Evolutionary conservation across 805 yeast species (phyloP).

Genomic region (Yarrowia deformans): DNA sequence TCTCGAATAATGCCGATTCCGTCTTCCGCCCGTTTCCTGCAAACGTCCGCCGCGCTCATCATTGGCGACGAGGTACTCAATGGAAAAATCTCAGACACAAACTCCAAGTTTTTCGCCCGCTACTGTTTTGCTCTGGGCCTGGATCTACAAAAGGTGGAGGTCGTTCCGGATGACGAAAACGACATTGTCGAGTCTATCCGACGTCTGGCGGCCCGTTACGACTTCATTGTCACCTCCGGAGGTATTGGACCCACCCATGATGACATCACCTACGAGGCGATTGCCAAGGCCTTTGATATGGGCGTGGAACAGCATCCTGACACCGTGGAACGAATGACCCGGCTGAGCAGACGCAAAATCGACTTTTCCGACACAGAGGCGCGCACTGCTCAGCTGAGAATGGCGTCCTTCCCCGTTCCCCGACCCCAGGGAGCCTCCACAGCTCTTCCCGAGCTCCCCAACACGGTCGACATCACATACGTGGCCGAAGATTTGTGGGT

Average conservation of each 20-base stretch:
- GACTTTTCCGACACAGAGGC: slow-evolving; percentile 54
- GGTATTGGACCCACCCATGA: slow-evolving; percentile 91
- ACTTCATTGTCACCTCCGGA: slow-evolving; percentile 74
- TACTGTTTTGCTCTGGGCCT: slow-evolving; percentile 73
- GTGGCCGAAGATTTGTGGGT: slow-evolving; percentile 74
- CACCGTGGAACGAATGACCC: slow-evolving; percentile 67
- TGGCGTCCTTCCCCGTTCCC: slow-evolving; percentile 75
- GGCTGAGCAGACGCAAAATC: slow-evolving; percentile 51
- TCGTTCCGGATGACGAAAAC: slow-evolving; percentile 76
- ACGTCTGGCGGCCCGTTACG: slow-evolving; percentile 60
- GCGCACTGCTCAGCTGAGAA: slow-evolving; percentile 67
- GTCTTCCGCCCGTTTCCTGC: slow-evolving; percentile 33
- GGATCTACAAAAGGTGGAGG: slow-evolving; percentile 68
- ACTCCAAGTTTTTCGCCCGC: slow-evolving; percentile 74
- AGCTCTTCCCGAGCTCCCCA: slow-evolving; percentile 16
- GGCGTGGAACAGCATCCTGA: slow-evolving; percentile 61
- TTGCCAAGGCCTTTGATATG: slow-evolving; percentile 69
- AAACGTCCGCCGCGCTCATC: slow-evolving; percentile 52
- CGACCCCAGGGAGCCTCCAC: slow-evolving; percentile 38
- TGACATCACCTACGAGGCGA: slow-evolving; percentile 79
- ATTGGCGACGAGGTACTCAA: slow-evolving; percentile 91
- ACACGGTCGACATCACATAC: slow-evolving; percentile 49
- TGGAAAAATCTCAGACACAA: slow-evolving; percentile 83
- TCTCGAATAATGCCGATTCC: slow-evolving; percentile 28
- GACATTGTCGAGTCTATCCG: slow-evolving; percentile 66